Percentiles rank a stretch among this genome's conserved stretches.
These are phyloP conservation scores for Cystobasidium tubakii DNA, from an alignment of 768 basidiomycete genomes.

Conservation along the genomic window DNA sequence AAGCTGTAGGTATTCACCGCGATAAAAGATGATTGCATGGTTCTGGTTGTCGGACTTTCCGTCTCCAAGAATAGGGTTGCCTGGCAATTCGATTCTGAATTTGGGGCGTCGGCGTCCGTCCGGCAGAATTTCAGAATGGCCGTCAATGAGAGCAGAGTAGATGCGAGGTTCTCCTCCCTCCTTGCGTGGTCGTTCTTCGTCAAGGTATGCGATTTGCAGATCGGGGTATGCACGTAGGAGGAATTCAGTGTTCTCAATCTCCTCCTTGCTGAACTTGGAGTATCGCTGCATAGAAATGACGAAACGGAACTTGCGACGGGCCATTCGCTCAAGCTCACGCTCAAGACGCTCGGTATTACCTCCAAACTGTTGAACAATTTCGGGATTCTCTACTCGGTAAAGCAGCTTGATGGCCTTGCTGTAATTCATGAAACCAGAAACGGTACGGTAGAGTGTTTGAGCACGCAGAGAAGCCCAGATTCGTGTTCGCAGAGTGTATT, in stretches of 20 bases:
- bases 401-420: conserved; percentile 97
- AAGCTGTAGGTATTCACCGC: conserved; percentile 96
- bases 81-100: conserved; percentile 96
- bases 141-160: conserved; percentile 93
- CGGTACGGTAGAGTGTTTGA: conserved; percentile 95
- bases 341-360: conserved; percentile 96
- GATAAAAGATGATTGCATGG: conserved; percentile 98
- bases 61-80: conserved; percentile 97
- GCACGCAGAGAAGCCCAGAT: conserved; percentile 99
- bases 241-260: conserved; percentile 98
- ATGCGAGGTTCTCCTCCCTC: conserved; percentile 92
- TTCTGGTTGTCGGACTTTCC: conserved; percentile 99
- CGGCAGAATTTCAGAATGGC: conserved; percentile 89
- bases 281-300: conserved; percentile 99
- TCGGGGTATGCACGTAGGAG: conserved; percentile 94
- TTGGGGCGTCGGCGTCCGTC: conserved; percentile 87
- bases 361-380: conserved; percentile 93
- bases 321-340: conserved; percentile 94
- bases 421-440: conserved; percentile 99
- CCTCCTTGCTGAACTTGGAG: conserved; percentile 99
- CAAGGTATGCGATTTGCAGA: conserved; percentile 94
- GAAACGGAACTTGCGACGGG: conserved; percentile 96
- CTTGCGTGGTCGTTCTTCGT: conserved; percentile 87
- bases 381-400: conserved; percentile 99
- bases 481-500: conserved; percentile 94